phyloP scores from a whole-genome alignment of 163 green algal species.

The Volvox carteri region DNA sequence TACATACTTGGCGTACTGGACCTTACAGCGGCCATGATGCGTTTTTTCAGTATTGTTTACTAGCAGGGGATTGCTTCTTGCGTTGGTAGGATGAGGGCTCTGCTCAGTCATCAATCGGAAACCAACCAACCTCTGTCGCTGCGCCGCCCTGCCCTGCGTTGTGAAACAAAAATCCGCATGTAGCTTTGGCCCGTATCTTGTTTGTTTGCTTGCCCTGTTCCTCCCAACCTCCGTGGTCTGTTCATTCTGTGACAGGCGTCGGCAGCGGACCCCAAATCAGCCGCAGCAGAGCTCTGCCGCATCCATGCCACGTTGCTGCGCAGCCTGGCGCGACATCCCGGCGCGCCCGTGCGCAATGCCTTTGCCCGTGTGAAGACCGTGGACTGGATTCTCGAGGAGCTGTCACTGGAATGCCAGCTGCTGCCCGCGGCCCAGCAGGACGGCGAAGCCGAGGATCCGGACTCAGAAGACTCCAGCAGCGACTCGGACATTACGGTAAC shows the following conservation, averaged over 20 bases:
- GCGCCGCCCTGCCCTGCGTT: no score
- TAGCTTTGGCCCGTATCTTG: no score
- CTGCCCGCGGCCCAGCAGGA: constrained; percentile 18
- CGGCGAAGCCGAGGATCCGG: not conserved
- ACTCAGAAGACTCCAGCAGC: not conserved
- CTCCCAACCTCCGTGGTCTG: not conserved
- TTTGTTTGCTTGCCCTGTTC: no score
- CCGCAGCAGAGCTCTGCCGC: constrained; percentile 56
- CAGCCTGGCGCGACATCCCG: constrained; percentile 46
- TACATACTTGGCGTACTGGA: no score
- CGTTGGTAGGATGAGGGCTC: no score
- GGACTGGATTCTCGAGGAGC: constrained; percentile 51
- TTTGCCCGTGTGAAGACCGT: constrained; percentile 15
- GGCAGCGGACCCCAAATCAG: constrained; percentile 44
- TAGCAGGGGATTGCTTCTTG: no score
- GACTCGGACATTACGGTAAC: constrained; percentile 22
- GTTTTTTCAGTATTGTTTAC: no score
- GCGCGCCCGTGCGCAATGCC: constrained; percentile 18
- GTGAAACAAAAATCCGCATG: no score
- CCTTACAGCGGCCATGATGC: not conserved
- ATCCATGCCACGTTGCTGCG: constrained; percentile 54
- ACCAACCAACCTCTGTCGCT: no score
- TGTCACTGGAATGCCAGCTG: constrained; percentile 43
- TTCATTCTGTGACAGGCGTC: not conserved
- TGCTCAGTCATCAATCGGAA: no score